Percentiles rank a stretch among this genome's conserved stretches.
Conservation (phyloP, 495 filamentous ascomycete genomes). For the Chaetomium cochliodes region DNA sequence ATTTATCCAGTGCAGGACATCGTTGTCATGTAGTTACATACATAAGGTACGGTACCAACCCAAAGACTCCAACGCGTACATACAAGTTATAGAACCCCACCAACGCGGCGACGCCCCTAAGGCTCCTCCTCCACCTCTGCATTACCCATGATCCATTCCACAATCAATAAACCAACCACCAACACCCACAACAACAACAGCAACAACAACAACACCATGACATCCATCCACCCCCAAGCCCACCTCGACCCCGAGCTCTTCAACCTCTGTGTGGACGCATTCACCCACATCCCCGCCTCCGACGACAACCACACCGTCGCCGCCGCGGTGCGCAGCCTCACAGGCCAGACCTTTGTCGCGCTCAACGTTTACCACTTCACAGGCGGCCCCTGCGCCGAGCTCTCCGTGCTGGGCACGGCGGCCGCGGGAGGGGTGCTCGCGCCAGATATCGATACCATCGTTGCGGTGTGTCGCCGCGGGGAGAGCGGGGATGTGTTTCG, state of each 20-base stretch:
- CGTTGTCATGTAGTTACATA: too few species aligned
- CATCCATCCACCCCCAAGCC: background rate
- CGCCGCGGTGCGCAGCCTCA: conserved; percentile 3
- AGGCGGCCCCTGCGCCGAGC: conserved; percentile 21
- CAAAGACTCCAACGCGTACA: too few species aligned
- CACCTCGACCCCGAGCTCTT: conserved; percentile 11
- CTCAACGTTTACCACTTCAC: conserved; percentile 22
- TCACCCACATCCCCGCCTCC: background rate
- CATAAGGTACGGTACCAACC: too few species aligned
- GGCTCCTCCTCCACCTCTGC: too few species aligned
- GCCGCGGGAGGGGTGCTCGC: conserved; percentile 18
- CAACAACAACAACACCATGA: background rate
- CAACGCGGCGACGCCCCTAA: too few species aligned
- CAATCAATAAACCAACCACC: too few species aligned
- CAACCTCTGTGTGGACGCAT: conserved; percentile 2
- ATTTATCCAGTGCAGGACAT: too few species aligned
- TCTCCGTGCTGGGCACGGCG: conserved; percentile 14
- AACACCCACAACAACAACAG: too few species aligned
- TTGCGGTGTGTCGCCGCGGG: conserved; percentile 9
- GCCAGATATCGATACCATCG: conserved; percentile 15
- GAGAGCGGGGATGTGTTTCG: background rate
- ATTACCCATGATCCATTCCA: too few species aligned
- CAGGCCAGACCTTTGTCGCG: conserved; percentile 16
- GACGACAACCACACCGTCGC: conserved; percentile 21
- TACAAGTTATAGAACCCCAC: too few species aligned